Percentiles rank a stretch among this genome's conserved stretches.
phyloP scores from a whole-genome alignment of 768 basidiomycete species.

The Leucogyrophana mollusca region DNA sequence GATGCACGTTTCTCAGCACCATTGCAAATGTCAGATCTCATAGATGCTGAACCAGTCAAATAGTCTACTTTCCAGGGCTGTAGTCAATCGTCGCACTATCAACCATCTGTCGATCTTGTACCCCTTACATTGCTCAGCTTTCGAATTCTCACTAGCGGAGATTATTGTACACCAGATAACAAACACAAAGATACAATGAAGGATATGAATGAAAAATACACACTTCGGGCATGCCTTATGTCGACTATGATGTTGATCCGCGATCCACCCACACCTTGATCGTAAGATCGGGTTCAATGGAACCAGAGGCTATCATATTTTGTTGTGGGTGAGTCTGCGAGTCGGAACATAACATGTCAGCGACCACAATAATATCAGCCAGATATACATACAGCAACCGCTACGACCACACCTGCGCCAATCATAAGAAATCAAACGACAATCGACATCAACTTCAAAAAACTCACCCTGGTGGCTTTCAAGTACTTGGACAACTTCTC shows the following conservation, averaged over 20 bases:
- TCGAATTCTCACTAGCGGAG: constrained; percentile 2
- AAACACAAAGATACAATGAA: constrained; percentile 6
- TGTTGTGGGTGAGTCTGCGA: constrained; percentile 78
- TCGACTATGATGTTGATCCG: constrained; percentile 13
- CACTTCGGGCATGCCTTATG: constrained; percentile 2
- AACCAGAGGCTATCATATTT: constrained; percentile 86
- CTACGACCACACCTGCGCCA: constrained; percentile 8
- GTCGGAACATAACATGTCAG: constrained; percentile 41
- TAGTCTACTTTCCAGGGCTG: constrained; percentile 20
- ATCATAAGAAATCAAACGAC: background rate
- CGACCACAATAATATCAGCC: constrained; percentile 74
- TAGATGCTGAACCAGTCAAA: constrained; percentile 60
- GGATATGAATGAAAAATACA: background rate
- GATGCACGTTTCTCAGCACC: background rate
- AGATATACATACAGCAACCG: constrained; percentile 10
- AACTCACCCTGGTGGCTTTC: constrained; percentile 70
- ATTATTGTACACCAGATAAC: no score
- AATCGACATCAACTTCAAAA: background rate
- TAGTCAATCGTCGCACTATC: constrained; percentile 4
- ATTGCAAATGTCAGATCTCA: constrained; percentile 42
- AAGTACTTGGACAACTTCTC: constrained; percentile 79
- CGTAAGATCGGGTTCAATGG: constrained; percentile 78
- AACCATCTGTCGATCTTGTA: background rate
- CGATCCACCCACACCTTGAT: constrained; percentile 82
- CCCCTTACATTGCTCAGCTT: constrained; percentile 10